Evolutionary conservation across 441 rosid species (phyloP), one percentile per base, ranked within the genome.

Genomic region (Pelargonium fulgidum): DNA sequence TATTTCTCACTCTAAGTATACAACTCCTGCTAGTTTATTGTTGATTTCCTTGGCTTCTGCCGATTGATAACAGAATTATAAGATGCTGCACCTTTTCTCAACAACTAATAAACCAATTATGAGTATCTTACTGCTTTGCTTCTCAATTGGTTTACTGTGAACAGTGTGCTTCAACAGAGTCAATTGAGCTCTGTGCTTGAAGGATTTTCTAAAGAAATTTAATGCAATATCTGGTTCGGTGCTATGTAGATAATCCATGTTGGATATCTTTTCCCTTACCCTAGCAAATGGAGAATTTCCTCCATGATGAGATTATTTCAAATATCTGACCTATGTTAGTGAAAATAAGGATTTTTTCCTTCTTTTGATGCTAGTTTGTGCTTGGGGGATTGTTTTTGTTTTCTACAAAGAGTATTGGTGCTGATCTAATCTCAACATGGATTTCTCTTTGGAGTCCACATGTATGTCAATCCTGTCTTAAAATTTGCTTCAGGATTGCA

Each of bases 41-140:
- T 54, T 54, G 61, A 54, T 54, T 54, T 54, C 61, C 36, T 29
- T 54, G 20, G 22, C 61, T 14, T 8, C 61, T 54, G 17, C 59
- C 7, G 7, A 54, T 2, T 7, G 20, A 54, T 14, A 14, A 14
- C 61, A 14, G 61, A 6, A 16, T 3, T 16, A 16, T 54, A 54
- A 54, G 61, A n/a, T 54, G 9, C 24, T 4, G 9, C 20, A 16
- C 9, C 61, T 14, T 16, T 54, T 54, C 20, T 54, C 20, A 14
- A 5, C 4, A 3, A 13, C 14, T 14, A 52, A 16, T 54, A 54
- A 54, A 54, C 61, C 61, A 14, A 3, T 16, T 7, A 16, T 54
- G 61, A 54, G 52, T 3, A 29, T 52, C 59, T 13, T 52, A 52
- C 20, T 52, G 59, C 61, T 16, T 0, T 29, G 36, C 61, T 54